phyloP scores from a whole-genome alignment of 2,329 filamentous ascomycete genomes.

The Ophiostoma sp. region DNA sequence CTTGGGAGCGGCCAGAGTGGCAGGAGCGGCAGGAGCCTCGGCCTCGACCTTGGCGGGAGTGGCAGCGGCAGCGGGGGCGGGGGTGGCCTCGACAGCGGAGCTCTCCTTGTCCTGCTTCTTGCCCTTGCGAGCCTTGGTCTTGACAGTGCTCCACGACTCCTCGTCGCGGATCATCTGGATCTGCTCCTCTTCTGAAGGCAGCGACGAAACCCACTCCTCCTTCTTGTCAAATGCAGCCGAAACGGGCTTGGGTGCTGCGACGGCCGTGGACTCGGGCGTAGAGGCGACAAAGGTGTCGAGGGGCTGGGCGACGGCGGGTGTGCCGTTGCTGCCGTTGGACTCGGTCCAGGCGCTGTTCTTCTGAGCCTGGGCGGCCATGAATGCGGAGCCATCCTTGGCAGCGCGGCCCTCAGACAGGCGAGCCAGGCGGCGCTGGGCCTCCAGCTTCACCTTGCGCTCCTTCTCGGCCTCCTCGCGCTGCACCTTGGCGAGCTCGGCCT shows the following conservation, averaged over 20 bases:
- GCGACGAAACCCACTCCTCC: conserved; percentile 46
- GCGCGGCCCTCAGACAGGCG: conserved; percentile 76
- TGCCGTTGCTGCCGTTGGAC: conserved; percentile 33
- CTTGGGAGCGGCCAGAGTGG: conserved; percentile 21
- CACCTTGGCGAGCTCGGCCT: conserved; percentile 73
- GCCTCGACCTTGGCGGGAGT: conserved; percentile 28
- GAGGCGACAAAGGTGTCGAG: conserved; percentile 50
- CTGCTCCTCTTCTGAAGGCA: conserved; percentile 60
- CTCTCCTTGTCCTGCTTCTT: conserved; percentile 41
- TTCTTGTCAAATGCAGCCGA: conserved; percentile 29
- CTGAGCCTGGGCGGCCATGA: conserved; percentile 40
- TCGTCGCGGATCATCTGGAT: conserved; percentile 53
- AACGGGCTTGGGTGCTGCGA: conserved; percentile 29
- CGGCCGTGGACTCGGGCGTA: conserved; percentile 24
- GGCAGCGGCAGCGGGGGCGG: conserved; percentile 26
- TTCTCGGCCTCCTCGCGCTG: conserved; percentile 72
- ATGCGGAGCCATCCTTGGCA: conserved; percentile 71
- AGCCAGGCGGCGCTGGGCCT: conserved; percentile 77
- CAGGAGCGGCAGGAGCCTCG: conserved; percentile 25
- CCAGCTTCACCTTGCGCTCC: conserved; percentile 67
- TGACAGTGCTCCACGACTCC: conserved; percentile 56
- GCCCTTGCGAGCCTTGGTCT: conserved; percentile 41
- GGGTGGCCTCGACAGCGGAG: conserved; percentile 27
- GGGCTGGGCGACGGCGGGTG: conserved; percentile 42
- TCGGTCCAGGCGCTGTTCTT: conserved; percentile 39